Conservation (phyloP, 768 basidiomycete species). For the Kwoniella sp. region DNA sequence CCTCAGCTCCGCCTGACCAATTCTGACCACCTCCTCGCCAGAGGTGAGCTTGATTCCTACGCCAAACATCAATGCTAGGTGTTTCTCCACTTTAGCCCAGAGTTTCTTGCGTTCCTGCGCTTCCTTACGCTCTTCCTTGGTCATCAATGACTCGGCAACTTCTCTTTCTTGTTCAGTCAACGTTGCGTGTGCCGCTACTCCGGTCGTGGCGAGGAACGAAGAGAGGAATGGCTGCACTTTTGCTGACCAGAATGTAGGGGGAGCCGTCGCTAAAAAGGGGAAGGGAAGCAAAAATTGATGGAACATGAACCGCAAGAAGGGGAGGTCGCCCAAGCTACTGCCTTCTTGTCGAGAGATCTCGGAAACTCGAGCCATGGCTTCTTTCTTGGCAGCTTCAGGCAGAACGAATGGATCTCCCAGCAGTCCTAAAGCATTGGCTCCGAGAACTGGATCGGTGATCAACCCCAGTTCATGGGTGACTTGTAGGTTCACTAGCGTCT, state of each 20-base stretch:
- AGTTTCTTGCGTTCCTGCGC: constrained; percentile 66
- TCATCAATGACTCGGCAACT: constrained; percentile 42
- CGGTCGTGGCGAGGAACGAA: constrained; percentile 74
- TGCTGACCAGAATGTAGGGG: constrained; percentile 85
- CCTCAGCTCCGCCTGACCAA: constrained; percentile 80
- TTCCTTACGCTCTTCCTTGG: constrained; percentile 50
- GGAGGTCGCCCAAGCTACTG: constrained; percentile 65
- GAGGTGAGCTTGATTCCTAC: constrained; percentile 74
- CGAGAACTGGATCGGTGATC: constrained; percentile 59
- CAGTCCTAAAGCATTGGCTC: constrained; percentile 67
- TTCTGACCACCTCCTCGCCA: constrained; percentile 81
- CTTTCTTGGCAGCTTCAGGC: constrained; percentile 35
- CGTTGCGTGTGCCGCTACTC: constrained; percentile 25
- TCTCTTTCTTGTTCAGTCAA: constrained; percentile 32
- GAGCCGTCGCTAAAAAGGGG: constrained; percentile 87
- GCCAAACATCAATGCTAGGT: constrained; percentile 76
- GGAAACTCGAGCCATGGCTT: constrained; percentile 36
- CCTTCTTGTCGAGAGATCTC: constrained; percentile 38
- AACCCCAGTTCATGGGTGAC: constrained; percentile 74
- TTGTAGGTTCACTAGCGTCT: constrained; percentile 84
- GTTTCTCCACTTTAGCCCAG: constrained; percentile 78
- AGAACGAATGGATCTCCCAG: constrained; percentile 84
- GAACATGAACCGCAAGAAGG: constrained; percentile 85
- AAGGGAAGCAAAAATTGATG: constrained; percentile 91
- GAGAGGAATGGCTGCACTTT: constrained; percentile 94